Percentiles rank a stretch among this genome's conserved stretches.
These are phyloP conservation scores for Blepharisma japonicum DNA, from an alignment of 73 alveolate genomes.

Conservation along the genomic window DNA sequence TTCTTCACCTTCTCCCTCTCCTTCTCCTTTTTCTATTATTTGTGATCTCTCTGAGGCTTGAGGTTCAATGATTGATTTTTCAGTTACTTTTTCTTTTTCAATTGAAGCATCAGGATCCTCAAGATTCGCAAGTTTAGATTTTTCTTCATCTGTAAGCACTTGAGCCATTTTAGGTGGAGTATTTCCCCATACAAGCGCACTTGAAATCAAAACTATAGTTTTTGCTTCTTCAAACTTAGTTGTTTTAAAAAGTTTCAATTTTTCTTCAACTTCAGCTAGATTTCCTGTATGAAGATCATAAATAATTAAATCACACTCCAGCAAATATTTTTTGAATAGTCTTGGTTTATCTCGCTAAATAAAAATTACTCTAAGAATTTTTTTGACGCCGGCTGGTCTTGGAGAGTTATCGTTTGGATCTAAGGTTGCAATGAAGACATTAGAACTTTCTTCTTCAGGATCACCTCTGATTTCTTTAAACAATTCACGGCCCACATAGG, in stretches of 20 bases:
- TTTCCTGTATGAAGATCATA: constrained; percentile 52
- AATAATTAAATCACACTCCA: constrained; percentile 58
- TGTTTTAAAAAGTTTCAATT: constrained; percentile 51
- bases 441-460: constrained; percentile 40
- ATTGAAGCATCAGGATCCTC: constrained; percentile 35
- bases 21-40: constrained; percentile 15
- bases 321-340: constrained; percentile 45
- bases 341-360: constrained; percentile 40
- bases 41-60: neutral
- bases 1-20: constrained; percentile 45
- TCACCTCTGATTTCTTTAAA: constrained; percentile 41
- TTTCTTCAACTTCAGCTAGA: constrained; percentile 62
- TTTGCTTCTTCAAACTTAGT: constrained; percentile 29
- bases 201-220: constrained; percentile 67
- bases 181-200: constrained; percentile 84
- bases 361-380: constrained; percentile 40
- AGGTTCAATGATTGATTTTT: neutral
- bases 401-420: constrained; percentile 58
- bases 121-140: no score
- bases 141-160: constrained; percentile 12
- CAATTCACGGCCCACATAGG: constrained; percentile 46
- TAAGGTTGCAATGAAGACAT: constrained; percentile 57
- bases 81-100: constrained; percentile 18
- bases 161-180: constrained; percentile 76
- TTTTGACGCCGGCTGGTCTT: constrained; percentile 52